Base-by-base conservation (phyloP, 2,329 filamentous ascomycete species). In the Aureobasidium sp. region DNA sequence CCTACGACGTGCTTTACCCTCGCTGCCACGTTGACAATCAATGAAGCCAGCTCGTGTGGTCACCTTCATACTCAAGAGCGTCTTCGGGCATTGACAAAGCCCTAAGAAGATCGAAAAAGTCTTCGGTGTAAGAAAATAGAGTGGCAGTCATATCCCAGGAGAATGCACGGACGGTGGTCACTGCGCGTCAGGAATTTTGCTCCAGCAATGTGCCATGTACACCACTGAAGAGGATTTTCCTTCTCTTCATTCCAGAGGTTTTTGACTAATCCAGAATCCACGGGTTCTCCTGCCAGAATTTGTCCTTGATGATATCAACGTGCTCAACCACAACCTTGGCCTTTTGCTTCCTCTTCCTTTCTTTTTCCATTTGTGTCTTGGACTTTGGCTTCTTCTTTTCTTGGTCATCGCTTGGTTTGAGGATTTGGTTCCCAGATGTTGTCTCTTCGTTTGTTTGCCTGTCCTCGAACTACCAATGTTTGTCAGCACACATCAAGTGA, bases 291-390 rank as follows among this genome's bases (percentile, higher is more conserved):
- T 90, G 82, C 94, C 94, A 99, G 72, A 99, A 99, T 3, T 90
- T 89, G 74, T 97, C 90, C 69, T 89, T 91, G 75, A 99, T 97
- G 69, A 99, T 89, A 76, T 99, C 94, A 64, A 94, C 77, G 78
- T 97, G 91, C 71, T 92, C 87, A 41, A 95, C 81, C 39, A 90
- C 84, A 50, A 99, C 86, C 57, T 82, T 82, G 0, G 91, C 92
- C 74, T 96, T 97, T 63, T 84, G 82, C 60, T 88, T 83, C 65
- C 85, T 82, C 78, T 96, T 97, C 71, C 82, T 87, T 66, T 95
- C 86, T 68, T 89, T 96, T 63, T 97, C 90, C 23, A 81, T 77
- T 70, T 95, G 90, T n/a, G 87, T 89, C 71, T 88, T 93, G 47
- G 89, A 91, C 66, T 87, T 79, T 47, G 81, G 77, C 26, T 77